Percentiles rank a stretch among this genome's conserved stretches.
These are phyloP conservation scores for Aphanomyces astaci DNA, from an alignment of 352 stramenopile species.

Conservation along the genomic window DNA sequence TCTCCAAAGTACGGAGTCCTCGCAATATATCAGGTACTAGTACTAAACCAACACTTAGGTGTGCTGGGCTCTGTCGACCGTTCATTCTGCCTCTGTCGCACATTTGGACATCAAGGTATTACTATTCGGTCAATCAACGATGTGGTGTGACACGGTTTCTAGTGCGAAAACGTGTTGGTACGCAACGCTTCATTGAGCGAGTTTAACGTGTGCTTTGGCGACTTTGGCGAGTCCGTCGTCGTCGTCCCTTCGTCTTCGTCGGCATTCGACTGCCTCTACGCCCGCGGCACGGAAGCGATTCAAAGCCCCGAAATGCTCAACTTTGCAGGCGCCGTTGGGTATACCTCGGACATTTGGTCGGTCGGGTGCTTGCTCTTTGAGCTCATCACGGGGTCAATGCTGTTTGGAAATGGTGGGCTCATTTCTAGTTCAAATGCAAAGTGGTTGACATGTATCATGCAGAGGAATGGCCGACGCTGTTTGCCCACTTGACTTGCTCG, in stretches of 20 bases:
- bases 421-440: neutral
- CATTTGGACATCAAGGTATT: constrained; percentile 53
- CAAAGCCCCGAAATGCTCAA: constrained; percentile 66
- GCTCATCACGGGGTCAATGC: constrained; percentile 49
- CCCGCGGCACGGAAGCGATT: constrained; percentile 64
- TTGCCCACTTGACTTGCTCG: constrained; percentile 36
- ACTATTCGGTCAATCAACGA: neutral
- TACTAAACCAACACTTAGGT: too few relatives aligned
- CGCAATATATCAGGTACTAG: too few relatives aligned
- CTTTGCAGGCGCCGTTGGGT: constrained; percentile 29
- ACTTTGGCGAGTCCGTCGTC: constrained; percentile 65
- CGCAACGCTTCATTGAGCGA: neutral
- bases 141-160: neutral
- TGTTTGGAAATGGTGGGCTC: constrained; percentile 49
- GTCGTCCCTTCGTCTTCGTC: neutral
- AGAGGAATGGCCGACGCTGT: constrained; percentile 61
- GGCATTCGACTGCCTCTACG: neutral
- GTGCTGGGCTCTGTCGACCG: neutral
- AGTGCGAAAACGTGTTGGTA: constrained; percentile 62
- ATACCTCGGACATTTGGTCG: constrained; percentile 60
- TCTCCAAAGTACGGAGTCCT: neutral
- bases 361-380: constrained; percentile 64
- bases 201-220: constrained; percentile 44
- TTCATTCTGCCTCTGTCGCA: neutral
- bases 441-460: constrained; percentile 11